Conservation (phyloP, 1,139 yeast genomes). For the Hemisphaericaspora xylanilytica region DNA sequence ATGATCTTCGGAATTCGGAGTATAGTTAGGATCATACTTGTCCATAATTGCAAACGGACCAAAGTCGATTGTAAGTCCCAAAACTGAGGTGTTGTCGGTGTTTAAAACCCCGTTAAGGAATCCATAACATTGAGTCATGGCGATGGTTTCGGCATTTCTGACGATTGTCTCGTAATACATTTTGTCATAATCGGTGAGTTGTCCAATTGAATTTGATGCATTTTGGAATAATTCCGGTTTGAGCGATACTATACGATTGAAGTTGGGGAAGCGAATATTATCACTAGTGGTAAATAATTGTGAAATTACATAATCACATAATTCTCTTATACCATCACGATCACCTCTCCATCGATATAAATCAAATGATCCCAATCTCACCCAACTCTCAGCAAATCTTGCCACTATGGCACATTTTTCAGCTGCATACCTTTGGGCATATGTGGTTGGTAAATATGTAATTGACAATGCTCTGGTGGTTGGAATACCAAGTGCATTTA, state of each 20-base stretch:
- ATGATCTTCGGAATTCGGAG: slow-evolving; percentile 90
- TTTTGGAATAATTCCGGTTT: slow-evolving; percentile 23
- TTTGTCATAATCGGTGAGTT: slow-evolving; percentile 63
- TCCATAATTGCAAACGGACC: slow-evolving; percentile 95
- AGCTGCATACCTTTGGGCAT: slow-evolving; percentile 66
- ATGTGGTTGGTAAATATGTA: slow-evolving; percentile 67
- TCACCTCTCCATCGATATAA: slow-evolving; percentile 74
- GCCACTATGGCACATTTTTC: slow-evolving; percentile 87
- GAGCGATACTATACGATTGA: slow-evolving; percentile 17
- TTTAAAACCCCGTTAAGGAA: slow-evolving; percentile 91
- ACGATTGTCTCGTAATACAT: slow-evolving; percentile 68
- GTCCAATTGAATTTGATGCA: slow-evolving; percentile 23
- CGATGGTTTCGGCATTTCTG: slow-evolving; percentile 75
- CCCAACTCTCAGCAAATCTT: slow-evolving; percentile 83
- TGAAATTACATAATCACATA: slow-evolving; percentile 72
- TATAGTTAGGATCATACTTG: slow-evolving; percentile 72
- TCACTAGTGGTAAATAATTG: slow-evolving; percentile 50
- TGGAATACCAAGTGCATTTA: slow-evolving; percentile 81
- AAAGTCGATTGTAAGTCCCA: slow-evolving; percentile 86
- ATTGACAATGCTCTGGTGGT: slow-evolving; percentile 80
- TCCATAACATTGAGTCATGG: slow-evolving; percentile 89
- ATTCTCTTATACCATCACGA: slow-evolving; percentile 53
- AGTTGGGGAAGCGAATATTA: slow-evolving; percentile 35
- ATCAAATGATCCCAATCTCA: slow-evolving; percentile 89
- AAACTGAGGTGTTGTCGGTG: slow-evolving; percentile 87